Percentiles rank a stretch among this genome's conserved stretches.
These are phyloP conservation scores for Chlorella sp. DNA, from an alignment of 139 green algal species.

Conservation along the genomic window DNA sequence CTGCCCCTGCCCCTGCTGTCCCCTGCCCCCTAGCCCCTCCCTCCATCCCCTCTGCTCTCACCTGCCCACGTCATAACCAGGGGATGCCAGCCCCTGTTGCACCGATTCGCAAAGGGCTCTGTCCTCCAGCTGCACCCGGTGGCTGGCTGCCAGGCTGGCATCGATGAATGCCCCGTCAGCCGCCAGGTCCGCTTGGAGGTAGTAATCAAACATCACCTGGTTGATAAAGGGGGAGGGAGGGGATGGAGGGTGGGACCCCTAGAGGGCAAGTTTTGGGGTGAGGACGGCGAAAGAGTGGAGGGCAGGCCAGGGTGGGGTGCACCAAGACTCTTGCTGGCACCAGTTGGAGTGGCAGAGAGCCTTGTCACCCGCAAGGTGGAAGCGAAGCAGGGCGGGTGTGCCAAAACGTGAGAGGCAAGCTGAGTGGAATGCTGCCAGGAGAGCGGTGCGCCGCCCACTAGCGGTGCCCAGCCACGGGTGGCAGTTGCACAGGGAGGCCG, in stretches of 20 bases:
- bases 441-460: too few relatives aligned
- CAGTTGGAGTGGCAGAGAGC: too few relatives aligned
- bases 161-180: conserved; percentile 26
- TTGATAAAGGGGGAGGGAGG: neutral
- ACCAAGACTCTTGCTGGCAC: too few relatives aligned
- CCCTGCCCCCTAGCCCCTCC: neutral
- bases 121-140: conserved; percentile 70
- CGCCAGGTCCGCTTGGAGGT: conserved; percentile 30
- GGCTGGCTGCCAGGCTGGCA: conserved; percentile 44
- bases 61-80: conserved; percentile 54
- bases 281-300: too few relatives aligned
- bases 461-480: neutral
- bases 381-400: neutral
- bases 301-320: too few relatives aligned
- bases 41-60: neutral
- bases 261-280: too few relatives aligned
- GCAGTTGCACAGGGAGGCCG: neutral
- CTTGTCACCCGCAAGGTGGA: neutral
- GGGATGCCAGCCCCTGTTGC: conserved; percentile 56
- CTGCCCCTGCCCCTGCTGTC: too few relatives aligned
- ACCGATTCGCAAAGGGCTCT: conserved; percentile 63
- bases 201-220: conserved; percentile 13
- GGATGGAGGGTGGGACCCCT: neutral
- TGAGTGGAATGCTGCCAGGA: too few relatives aligned
- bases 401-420: neutral